Base-by-base conservation (phyloP, 2,329 filamentous ascomycete genomes). In the Helotiales sp. region DNA sequence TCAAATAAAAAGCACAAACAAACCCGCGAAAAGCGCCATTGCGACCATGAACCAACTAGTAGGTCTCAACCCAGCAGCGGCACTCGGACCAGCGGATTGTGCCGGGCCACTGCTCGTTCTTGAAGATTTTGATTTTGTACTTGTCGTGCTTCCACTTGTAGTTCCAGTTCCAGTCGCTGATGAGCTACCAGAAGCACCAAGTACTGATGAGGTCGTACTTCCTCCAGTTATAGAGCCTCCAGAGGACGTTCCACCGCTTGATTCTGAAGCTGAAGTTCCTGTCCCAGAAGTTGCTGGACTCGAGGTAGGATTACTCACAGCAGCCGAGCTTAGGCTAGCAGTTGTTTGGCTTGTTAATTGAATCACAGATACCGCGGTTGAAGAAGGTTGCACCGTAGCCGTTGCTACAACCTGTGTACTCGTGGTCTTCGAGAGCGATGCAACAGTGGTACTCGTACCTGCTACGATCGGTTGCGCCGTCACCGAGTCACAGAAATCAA, bases 401-500 rank as follows among this genome's bases (percentile, higher is more conserved):
- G 38, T 44, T 13, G 54, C 56, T 8, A 56, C 57, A 2, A 60
- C 44, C 22, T n/a, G n/a, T 4, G 54, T 49, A 10, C 50, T 60
- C n/a, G 31, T 34, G 1, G 60, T 60, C 3, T 31, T 49, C 5
- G 51, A 52, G 3, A 50, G 29, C 15, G 64, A 60, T 8, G 30
- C 52, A 4, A 57, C 62, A 29, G 42, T 62, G 2, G 46, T 50
- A 38, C 42, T 61, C n/a, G 56, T 46, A 0, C 55, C 22, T 12
- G 42, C 47, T 3, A 63, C 24, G 9, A 57, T 56, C 9, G 59
- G 46, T 25, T 63, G 53, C 2, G 61, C 36, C 1, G 36, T n/a
- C 22, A 63, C 59, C 6, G 60, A 52, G 15, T n/a, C 47, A 49
- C 68, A 70, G 55, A 66, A 70, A 19, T 55, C 25, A 17, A 70